These are phyloP conservation scores for Fraxinus angustifolia DNA, from an alignment of 305 asterid species.

Conservation along the genomic window DNA sequence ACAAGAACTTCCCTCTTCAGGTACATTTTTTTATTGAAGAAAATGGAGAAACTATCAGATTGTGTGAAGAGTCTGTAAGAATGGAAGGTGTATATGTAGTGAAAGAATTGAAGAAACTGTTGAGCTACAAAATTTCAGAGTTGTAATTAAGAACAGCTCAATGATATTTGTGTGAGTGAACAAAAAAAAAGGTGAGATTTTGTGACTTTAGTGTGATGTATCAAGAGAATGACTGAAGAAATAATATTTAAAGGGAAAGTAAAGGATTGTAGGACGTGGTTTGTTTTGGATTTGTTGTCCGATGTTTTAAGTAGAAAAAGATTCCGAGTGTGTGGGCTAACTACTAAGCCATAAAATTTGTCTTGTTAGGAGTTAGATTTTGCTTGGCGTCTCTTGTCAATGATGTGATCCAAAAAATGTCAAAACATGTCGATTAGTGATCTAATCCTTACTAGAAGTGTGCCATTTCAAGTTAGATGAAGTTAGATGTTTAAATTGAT, in stretches of 20 bases:
- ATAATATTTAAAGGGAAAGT: not conserved
- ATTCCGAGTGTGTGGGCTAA: not conserved
- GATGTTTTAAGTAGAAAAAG: not conserved
- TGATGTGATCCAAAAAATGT: not conserved
- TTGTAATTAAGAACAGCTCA: not conserved
- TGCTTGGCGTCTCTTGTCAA: not conserved
- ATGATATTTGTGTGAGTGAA: not conserved
- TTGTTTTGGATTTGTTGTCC: conserved; percentile 1
- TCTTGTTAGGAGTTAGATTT: not conserved
- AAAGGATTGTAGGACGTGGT: not conserved
- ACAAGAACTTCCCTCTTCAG: conserved; percentile 20
- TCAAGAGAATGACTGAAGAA: not conserved
- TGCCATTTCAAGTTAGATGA: not conserved
- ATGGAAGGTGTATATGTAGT: conserved; percentile 15
- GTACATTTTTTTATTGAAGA: not conserved
- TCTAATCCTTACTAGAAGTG: not conserved
- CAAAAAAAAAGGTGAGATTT: not conserved
- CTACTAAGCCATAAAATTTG: not conserved
- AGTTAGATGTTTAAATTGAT: not conserved
- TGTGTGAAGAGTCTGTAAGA: not conserved
- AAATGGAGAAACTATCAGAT: not conserved
- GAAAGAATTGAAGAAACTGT: conserved; percentile 22
- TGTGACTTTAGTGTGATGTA: not conserved
- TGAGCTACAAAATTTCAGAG: conserved; percentile 27
- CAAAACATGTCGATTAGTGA: not conserved